A percentile compares a stretch with the other conserved stretches of the same genome.
phyloP scores from a whole-genome alignment of 2,329 filamentous ascomycete species.

The Reticulascus tulasneorum region DNA sequence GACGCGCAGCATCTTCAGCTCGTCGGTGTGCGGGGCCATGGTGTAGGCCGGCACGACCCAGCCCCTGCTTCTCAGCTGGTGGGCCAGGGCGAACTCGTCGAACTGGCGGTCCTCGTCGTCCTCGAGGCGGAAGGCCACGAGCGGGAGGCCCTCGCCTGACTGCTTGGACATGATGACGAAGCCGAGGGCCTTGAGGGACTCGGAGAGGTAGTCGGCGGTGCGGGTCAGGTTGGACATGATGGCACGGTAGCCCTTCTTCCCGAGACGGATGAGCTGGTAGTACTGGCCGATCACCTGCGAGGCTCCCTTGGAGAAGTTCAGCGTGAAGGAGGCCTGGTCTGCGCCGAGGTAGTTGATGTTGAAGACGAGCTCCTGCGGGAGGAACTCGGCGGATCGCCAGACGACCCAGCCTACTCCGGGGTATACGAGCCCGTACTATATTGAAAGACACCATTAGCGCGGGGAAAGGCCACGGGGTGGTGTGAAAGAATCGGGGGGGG shows the following conservation, averaged over 20 bases:
- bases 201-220: conserved; percentile 81
- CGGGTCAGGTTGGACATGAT: conserved; percentile 95
- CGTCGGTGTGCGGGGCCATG: conserved; percentile 83
- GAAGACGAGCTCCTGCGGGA: conserved; percentile 91
- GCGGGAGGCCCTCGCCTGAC: conserved; percentile 72
- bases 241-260: conserved; percentile 83
- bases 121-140: conserved; percentile 74
- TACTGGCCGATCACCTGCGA: conserved; percentile 95
- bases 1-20: conserved; percentile 85
- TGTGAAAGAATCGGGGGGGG: conserved; percentile 22
- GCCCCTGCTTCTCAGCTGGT: conserved; percentile 78
- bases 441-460: conserved; percentile 2
- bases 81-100: conserved; percentile 76
- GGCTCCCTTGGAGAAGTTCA: conserved; percentile 96
- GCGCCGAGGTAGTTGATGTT: conserved; percentile 99
- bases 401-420: conserved; percentile 93
- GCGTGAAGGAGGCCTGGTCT: conserved; percentile 90
- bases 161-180: conserved; percentile 87
- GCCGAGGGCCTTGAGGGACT: conserved; percentile 67
- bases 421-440: conserved; percentile 67
- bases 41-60: conserved; percentile 97
- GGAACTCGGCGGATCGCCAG: conserved; percentile 77
- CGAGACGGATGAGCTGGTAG: conserved; percentile 93
- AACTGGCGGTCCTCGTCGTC: conserved; percentile 53
- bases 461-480: not conserved